A percentile compares a stretch with the other conserved stretches of the same genome.
These are phyloP conservation scores for Xylaria multiplex DNA, from an alignment of 2,329 filamentous ascomycete species.

Conservation along the genomic window DNA sequence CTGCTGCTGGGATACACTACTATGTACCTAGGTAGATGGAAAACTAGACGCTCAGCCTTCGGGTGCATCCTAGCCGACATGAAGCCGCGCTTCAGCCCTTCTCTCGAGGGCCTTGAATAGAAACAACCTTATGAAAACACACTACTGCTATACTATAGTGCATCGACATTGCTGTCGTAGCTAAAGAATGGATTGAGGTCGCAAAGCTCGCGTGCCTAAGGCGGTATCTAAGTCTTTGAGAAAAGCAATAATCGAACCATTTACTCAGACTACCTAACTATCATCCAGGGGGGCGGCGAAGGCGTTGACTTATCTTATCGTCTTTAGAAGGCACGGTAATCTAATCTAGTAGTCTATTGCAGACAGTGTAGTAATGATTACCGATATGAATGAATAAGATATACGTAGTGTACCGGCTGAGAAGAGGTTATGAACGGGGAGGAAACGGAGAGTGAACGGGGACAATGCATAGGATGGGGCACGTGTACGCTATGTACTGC, in stretches of 20 bases:
- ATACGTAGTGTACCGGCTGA: too few relatives aligned
- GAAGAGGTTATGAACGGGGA: too few relatives aligned
- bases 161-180: neutral
- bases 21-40: neutral
- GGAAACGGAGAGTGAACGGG: too few relatives aligned
- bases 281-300: constrained; percentile 14
- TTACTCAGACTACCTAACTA: constrained; percentile 18
- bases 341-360: too few relatives aligned
- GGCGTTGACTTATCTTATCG: constrained; percentile 20
- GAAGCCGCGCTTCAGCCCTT: constrained; percentile 18
- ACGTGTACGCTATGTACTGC: too few relatives aligned
- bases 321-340: neutral
- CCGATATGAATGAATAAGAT: constrained; percentile 1
- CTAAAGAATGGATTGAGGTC: constrained; percentile 5
- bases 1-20: constrained; percentile 14
- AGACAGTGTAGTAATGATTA: neutral
- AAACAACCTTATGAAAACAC: too few relatives aligned
- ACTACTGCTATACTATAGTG: neutral
- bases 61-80: constrained; percentile 28
- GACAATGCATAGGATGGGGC: too few relatives aligned
- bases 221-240: neutral
- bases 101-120: constrained; percentile 1
- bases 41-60: constrained; percentile 27
- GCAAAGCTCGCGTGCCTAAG: constrained; percentile 16
- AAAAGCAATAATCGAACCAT: constrained; percentile 36